These are phyloP conservation scores for Fusarium sp. DNA, from an alignment of 2,329 filamentous ascomycete species.

Conservation along the genomic window DNA sequence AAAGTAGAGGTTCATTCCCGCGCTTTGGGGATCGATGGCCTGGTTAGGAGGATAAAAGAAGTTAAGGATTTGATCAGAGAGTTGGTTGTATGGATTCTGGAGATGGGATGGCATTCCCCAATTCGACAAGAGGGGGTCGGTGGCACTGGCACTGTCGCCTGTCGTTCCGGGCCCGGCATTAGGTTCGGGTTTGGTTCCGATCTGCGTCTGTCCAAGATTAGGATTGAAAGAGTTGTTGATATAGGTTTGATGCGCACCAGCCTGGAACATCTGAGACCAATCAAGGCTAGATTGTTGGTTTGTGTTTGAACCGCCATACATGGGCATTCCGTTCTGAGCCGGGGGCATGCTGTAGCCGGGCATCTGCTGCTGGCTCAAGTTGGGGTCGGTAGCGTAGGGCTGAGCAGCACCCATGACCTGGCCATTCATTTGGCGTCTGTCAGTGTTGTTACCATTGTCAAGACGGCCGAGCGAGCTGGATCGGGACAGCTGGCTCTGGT, in stretches of 20 bases:
- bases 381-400: constrained; percentile 68
- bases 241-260: constrained; percentile 76
- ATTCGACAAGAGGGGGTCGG: constrained; percentile 60
- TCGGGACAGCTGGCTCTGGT: constrained; percentile 72
- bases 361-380: constrained; percentile 75
- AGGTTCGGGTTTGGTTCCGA: constrained; percentile 76
- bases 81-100: constrained; percentile 64
- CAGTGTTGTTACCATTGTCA: constrained; percentile 66
- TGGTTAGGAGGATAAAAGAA: constrained; percentile 65
- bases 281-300: constrained; percentile 75
- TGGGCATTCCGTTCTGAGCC: constrained; percentile 72
- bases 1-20: constrained; percentile 71
- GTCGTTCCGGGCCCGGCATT: constrained; percentile 64
- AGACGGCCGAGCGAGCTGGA: constrained; percentile 71
- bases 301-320: constrained; percentile 70
- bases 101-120: constrained; percentile 60
- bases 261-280: constrained; percentile 83
- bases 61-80: constrained; percentile 67
- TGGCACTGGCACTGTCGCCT: constrained; percentile 59
- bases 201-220: constrained; percentile 77
- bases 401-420: constrained; percentile 65
- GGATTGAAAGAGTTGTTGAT: constrained; percentile 71
- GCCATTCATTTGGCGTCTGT: constrained; percentile 66
- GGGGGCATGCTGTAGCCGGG: constrained; percentile 73
- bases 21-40: constrained; percentile 64